A percentile compares a stretch with the other conserved stretches of the same genome.
Conservation (phyloP, 768 basidiomycete genomes). For the Lepiota subincarnata region DNA sequence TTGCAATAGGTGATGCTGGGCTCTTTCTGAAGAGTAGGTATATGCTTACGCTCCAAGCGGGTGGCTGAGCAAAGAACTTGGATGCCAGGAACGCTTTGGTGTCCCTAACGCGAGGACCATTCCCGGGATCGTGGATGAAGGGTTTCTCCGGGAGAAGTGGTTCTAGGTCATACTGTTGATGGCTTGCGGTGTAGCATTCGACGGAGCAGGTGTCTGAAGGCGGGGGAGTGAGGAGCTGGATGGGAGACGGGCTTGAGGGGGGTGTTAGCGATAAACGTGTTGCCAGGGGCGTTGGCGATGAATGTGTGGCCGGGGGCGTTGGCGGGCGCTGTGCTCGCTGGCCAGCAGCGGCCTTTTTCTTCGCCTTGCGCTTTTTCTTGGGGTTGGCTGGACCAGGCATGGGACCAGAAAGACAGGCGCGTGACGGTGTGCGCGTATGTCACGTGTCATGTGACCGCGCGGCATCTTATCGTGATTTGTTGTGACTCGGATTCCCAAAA, state of each 20-base stretch:
- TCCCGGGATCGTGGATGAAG: slow-evolving; percentile 74
- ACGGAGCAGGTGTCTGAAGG: neutral
- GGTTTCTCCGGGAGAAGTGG: slow-evolving; percentile 37
- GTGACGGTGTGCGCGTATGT: neutral
- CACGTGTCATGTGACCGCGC: no score
- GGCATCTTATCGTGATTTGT: no score
- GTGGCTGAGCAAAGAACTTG: slow-evolving; percentile 62
- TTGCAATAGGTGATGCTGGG: neutral
- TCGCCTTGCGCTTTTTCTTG: slow-evolving; percentile 27
- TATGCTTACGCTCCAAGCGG: slow-evolving; percentile 44
- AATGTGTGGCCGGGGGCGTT: neutral
- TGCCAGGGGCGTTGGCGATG: neutral
- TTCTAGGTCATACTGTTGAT: slow-evolving; percentile 4
- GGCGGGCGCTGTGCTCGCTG: neutral
- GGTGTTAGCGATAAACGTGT: neutral
- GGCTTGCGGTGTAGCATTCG: slow-evolving; percentile 4
- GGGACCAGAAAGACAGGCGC: neutral
- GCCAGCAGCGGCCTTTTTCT: slow-evolving; percentile 10
- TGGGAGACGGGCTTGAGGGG: neutral
- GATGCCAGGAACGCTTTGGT: slow-evolving; percentile 59
- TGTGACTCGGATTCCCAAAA: no score
- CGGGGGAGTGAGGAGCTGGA: neutral
- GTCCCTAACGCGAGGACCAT: slow-evolving; percentile 71
- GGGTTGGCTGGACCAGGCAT: slow-evolving; percentile 66
- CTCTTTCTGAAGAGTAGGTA: neutral